Conservation (phyloP, 1,284 basidiomycete species). For the Polyporus tsugae region DNA sequence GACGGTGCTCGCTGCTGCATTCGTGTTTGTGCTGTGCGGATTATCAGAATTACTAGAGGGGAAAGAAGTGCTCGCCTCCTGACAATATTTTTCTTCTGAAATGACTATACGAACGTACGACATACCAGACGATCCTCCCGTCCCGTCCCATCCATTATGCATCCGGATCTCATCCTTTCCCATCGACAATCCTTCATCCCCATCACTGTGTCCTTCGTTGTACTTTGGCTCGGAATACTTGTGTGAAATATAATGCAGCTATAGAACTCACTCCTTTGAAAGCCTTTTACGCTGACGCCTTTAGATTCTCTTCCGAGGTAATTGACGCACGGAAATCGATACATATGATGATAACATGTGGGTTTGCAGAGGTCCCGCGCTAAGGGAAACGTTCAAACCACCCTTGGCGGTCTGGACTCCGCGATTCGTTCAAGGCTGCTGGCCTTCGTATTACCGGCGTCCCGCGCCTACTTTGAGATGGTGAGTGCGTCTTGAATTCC, state of each 20-base stretch:
- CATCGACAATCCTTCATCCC: neutral
- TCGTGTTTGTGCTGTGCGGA: slow-evolving; percentile 14
- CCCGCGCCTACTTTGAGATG: neutral
- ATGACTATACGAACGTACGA: slow-evolving; percentile 15
- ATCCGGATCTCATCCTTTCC: neutral
- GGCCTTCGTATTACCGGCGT: neutral
- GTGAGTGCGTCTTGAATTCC: neutral
- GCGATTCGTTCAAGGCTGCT: neutral
- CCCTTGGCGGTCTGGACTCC: neutral
- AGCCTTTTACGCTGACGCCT: neutral
- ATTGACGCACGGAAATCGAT: neutral
- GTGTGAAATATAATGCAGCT: slow-evolving; percentile 31
- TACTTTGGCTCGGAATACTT: slow-evolving; percentile 20
- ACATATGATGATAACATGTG: neutral
- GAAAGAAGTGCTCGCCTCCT: slow-evolving; percentile 22
- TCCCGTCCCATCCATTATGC: slow-evolving; percentile 1
- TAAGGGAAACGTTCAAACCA: neutral
- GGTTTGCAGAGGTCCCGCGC: neutral
- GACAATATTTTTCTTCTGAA: neutral
- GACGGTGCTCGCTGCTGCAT: slow-evolving; percentile 7
- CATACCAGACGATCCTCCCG: slow-evolving; percentile 9
- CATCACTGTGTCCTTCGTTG: slow-evolving; percentile 10
- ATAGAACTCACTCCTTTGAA: slow-evolving; percentile 23
- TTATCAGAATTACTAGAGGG: slow-evolving; percentile 15
- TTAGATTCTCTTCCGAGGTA: neutral